A percentile compares a stretch with the other conserved stretches of the same genome.
Evolutionary conservation across 139 green algal species (phyloP).

Genomic region (Coelastrella sp.): DNA sequence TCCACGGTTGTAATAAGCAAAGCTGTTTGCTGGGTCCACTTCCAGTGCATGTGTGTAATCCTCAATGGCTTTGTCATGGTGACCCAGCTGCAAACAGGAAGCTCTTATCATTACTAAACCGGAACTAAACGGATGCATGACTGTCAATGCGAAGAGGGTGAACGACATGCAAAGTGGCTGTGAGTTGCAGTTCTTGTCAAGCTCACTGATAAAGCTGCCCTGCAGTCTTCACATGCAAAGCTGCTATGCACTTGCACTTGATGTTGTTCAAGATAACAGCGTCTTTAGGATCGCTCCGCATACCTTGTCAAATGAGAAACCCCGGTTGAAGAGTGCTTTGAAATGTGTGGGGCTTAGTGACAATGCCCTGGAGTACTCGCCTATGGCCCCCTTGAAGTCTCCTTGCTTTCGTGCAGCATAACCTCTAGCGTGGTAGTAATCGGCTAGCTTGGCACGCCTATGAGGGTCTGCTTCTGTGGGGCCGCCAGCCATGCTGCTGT

Average conservation of each 20-base stretch:
- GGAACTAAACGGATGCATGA: too few species aligned
- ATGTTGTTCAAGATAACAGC: background rate
- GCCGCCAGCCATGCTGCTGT: conserved; percentile 8
- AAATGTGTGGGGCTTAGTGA: conserved; percentile 77
- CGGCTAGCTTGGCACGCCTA: conserved; percentile 50
- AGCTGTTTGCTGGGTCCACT: conserved; percentile 72
- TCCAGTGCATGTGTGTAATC: conserved; percentile 81
- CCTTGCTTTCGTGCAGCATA: conserved; percentile 77
- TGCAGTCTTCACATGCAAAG: background rate
- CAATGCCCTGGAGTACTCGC: conserved; percentile 80
- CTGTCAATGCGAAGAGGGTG: too few species aligned
- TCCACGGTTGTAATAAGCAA: conserved; percentile 88
- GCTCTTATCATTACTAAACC: too few species aligned
- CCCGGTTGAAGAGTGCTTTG: conserved; percentile 89
- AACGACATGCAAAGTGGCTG: too few species aligned
- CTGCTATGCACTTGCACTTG: background rate
- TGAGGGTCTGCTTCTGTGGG: background rate
- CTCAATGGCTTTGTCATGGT: conserved; percentile 65
- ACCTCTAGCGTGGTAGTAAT: conserved; percentile 71
- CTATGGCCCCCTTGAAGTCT: conserved; percentile 72
- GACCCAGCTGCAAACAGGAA: conserved; percentile 56
- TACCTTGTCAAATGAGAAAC: conserved; percentile 88
- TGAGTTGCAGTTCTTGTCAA: too few species aligned
- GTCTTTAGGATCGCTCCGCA: background rate
- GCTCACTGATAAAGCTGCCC: too few species aligned